A percentile compares a stretch with the other conserved stretches of the same genome.
phyloP scores from a whole-genome alignment of 306 rosid genomes.

The Astragalus glycyphyllos region DNA sequence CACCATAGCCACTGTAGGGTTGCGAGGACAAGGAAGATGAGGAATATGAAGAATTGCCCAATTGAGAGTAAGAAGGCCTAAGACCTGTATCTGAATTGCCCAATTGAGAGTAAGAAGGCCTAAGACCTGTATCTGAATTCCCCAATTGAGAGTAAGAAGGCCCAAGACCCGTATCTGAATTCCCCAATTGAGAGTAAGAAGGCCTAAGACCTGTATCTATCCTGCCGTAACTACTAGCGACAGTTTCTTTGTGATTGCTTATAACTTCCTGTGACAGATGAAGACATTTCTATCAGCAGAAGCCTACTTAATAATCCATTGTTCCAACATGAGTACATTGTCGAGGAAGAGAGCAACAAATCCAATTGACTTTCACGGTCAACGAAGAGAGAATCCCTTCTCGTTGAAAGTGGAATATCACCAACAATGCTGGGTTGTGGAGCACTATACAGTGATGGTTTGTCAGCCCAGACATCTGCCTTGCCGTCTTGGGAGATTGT shows the following conservation, averaged over 20 bases:
- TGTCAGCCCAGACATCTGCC: slow-evolving; percentile 74
- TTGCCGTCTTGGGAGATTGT: slow-evolving; percentile 76
- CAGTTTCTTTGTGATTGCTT: slow-evolving; percentile 67
- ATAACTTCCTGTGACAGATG: slow-evolving; percentile 72
- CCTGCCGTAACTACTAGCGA: slow-evolving; percentile 66
- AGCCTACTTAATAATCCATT: slow-evolving; percentile 2
- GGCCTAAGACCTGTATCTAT: slow-evolving; percentile 65
- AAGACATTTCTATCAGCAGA: slow-evolving; percentile 35
- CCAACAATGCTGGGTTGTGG: slow-evolving; percentile 62
- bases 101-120: slow-evolving; percentile 78
- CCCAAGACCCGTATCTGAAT: too few species aligned
- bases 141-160: slow-evolving; percentile 76
- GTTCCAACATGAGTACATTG: slow-evolving; percentile 40
- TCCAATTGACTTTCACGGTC: slow-evolving; percentile 81
- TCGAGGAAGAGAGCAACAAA: slow-evolving; percentile 66
- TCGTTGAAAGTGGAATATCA: slow-evolving; percentile 61
- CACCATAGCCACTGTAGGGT: slow-evolving; percentile 76
- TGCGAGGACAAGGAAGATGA: slow-evolving; percentile 72
- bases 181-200: too few species aligned
- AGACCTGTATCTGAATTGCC: too few species aligned
- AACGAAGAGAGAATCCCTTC: slow-evolving; percentile 70
- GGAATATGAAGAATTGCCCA: slow-evolving; percentile 65
- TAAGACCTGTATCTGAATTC: slow-evolving; percentile 62
- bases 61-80: too few species aligned
- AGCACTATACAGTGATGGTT: slow-evolving; percentile 57